Evolutionary conservation across 345 rosid species (phyloP).

Genomic region (Salix purpurea): DNA sequence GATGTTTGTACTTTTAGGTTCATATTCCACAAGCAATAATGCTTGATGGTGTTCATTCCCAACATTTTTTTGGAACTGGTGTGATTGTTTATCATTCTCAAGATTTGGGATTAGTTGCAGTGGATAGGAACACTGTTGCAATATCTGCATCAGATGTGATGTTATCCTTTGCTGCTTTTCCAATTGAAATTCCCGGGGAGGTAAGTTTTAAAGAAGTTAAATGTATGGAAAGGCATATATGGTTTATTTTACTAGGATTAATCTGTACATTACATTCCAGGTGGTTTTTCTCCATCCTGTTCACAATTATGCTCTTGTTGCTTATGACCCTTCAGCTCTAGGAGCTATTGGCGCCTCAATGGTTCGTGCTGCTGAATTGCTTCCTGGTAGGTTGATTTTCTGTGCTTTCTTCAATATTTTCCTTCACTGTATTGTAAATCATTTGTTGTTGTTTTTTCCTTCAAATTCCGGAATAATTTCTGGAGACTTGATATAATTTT

Average conservation of each 20-base stretch:
- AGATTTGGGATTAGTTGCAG: conserved; percentile 84
- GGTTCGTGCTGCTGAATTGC: conserved; percentile 83
- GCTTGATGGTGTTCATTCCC: conserved; percentile 91
- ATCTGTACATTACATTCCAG: conserved; percentile 39
- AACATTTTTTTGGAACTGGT: conserved; percentile 85
- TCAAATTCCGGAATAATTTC: no score
- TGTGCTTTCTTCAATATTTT: neutral
- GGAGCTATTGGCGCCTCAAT: conserved; percentile 63
- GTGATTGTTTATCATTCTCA: conserved; percentile 81
- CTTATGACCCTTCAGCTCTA: conserved; percentile 78
- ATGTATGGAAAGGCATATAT: neutral
- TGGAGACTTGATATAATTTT: no score
- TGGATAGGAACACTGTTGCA: conserved; percentile 89
- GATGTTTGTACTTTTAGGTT: conserved; percentile 47
- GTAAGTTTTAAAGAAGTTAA: conserved; percentile 32
- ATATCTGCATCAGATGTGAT: conserved; percentile 84
- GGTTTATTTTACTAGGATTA: conserved; percentile 6
- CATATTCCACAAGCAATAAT: conserved; percentile 86
- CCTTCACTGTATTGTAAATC: no score
- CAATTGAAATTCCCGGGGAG: conserved; percentile 97
- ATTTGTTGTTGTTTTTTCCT: no score
- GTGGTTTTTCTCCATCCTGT: conserved; percentile 97
- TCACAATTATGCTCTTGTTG: conserved; percentile 88
- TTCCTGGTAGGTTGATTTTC: conserved; percentile 58
- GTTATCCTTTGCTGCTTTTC: conserved; percentile 93